Evolutionary conservation across 225 moss, liverwort and hornwort species (phyloP).

Genomic region (Ulota crispa): DNA sequence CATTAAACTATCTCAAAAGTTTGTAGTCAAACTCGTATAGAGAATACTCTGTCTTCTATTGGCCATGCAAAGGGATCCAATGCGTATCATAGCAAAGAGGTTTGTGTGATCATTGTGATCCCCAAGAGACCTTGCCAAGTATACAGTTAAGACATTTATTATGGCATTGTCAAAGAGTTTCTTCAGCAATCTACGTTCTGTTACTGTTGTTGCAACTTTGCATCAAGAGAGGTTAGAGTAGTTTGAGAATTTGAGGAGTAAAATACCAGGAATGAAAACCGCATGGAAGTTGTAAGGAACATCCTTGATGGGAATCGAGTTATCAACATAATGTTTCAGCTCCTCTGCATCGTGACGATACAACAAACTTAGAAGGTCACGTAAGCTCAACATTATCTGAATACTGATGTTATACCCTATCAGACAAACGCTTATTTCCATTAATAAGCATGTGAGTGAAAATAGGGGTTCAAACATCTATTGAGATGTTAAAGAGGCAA

Average conservation of each 20-base stretch:
- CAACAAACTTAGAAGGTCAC: neutral
- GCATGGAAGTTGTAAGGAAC: slow-evolving; percentile 54
- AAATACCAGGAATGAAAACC: slow-evolving; percentile 65
- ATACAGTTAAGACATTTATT: neutral
- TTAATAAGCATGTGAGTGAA: no score
- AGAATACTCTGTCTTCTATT: neutral
- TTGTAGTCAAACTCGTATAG: accelerated
- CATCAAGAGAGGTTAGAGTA: neutral
- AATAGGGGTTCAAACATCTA: no score
- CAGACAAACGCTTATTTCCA: neutral
- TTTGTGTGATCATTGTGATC: neutral
- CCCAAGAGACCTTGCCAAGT: neutral
- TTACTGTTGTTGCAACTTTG: neutral
- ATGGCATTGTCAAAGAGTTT: neutral
- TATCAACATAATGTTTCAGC: slow-evolving; percentile 50
- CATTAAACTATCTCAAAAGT: neutral
- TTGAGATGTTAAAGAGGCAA: neutral
- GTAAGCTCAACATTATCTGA: neutral
- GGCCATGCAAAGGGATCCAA: neutral
- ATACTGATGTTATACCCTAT: neutral
- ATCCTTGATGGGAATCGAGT: slow-evolving; percentile 64
- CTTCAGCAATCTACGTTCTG: neutral
- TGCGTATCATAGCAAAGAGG: neutral
- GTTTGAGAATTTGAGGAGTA: neutral
- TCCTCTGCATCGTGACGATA: slow-evolving; percentile 42